These are phyloP conservation scores for Lentinula detonsa DNA, from an alignment of 768 basidiomycete species.

Conservation along the genomic window DNA sequence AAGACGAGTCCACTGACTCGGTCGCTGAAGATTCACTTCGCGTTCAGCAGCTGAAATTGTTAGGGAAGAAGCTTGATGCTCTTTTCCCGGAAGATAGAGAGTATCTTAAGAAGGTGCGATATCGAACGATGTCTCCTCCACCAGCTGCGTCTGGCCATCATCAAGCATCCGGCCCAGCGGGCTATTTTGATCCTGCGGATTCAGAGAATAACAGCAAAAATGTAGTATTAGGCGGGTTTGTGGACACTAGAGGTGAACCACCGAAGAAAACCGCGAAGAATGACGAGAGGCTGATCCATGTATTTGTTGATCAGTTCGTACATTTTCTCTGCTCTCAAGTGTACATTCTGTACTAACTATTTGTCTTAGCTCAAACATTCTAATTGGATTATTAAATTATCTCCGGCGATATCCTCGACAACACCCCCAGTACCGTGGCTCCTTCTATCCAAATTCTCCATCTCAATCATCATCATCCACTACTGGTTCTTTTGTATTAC, in stretches of 20 bases:
- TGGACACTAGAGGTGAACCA: conserved; percentile 18
- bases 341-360: not conserved
- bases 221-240: conserved; percentile 12
- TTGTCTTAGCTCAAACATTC: conserved; percentile 72
- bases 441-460: not conserved
- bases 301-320: conserved; percentile 41
- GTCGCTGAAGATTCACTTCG: conserved; percentile 14
- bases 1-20: conserved; percentile 5
- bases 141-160: conserved; percentile 9
- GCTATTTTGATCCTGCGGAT: conserved; percentile 2
- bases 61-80: conserved; percentile 15
- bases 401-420: conserved; percentile 47
- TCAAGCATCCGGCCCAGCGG: conserved; percentile 5
- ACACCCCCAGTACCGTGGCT: conserved; percentile 11
- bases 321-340: not conserved
- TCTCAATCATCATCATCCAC: conserved; percentile 5
- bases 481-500: conserved; percentile 18
- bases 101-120: conserved; percentile 9
- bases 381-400: conserved; percentile 75
- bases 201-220: not conserved
- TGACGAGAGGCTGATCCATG: conserved; percentile 25
- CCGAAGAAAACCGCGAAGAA: conserved; percentile 9
- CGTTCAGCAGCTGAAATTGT: conserved; percentile 13
- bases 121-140: conserved; percentile 3
- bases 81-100: conserved; percentile 16